These are phyloP conservation scores for Penicillium paneum DNA, from an alignment of 2,329 filamentous ascomycete species.

Conservation along the genomic window DNA sequence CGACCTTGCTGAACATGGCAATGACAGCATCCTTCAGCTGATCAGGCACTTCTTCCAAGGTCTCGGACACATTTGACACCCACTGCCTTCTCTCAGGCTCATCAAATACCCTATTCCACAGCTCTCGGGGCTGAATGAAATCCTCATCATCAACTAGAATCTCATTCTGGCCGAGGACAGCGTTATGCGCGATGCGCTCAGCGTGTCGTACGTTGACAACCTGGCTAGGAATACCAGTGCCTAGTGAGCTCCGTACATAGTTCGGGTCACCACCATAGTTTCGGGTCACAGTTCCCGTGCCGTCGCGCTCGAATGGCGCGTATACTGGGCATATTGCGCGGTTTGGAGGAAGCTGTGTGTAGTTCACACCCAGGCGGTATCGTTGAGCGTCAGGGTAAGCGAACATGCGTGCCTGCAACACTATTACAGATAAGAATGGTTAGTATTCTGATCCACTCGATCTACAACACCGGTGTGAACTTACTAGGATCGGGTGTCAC, in stretches of 20 bases:
- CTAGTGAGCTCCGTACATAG: slow-evolving; percentile 43
- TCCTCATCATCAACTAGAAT: slow-evolving; percentile 29
- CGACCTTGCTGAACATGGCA: slow-evolving; percentile 14
- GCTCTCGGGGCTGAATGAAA: slow-evolving; percentile 29
- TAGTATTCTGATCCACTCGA: neutral
- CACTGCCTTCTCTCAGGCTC: slow-evolving; percentile 22
- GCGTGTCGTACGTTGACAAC: slow-evolving; percentile 21
- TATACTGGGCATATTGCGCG: slow-evolving; percentile 38
- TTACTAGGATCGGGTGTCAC: slow-evolving; percentile 58
- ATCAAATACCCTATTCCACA: slow-evolving; percentile 32
- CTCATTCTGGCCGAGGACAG: slow-evolving; percentile 24
- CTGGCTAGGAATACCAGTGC: slow-evolving; percentile 17
- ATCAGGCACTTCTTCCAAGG: slow-evolving; percentile 23
- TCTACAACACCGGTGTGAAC: neutral
- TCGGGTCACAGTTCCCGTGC: slow-evolving; percentile 37
- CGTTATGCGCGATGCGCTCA: slow-evolving; percentile 20
- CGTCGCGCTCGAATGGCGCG: slow-evolving; percentile 52
- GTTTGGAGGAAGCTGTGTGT: slow-evolving; percentile 42
- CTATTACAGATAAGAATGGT: slow-evolving; percentile 20
- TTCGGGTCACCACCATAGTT: slow-evolving; percentile 61
- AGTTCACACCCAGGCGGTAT: slow-evolving; percentile 43
- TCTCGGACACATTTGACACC: slow-evolving; percentile 23
- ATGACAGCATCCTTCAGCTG: slow-evolving; percentile 17
- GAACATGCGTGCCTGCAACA: slow-evolving; percentile 60
- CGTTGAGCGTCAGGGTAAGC: slow-evolving; percentile 56